Conservation (phyloP, 495 filamentous ascomycete species). For the Penicillium cataractarum region DNA sequence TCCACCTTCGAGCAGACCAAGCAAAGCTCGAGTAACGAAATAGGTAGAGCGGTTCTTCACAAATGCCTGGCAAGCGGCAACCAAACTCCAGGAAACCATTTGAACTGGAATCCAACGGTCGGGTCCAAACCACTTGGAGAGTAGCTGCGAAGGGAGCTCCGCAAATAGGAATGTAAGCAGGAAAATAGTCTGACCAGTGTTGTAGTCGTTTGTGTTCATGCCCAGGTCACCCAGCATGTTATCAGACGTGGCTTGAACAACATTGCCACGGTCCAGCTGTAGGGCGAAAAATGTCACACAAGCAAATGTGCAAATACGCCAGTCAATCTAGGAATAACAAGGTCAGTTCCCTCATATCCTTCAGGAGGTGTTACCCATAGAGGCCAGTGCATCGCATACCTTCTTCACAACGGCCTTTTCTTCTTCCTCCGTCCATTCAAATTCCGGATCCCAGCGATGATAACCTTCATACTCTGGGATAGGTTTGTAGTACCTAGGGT, state of each 20-base stretch:
- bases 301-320: slow-evolving; percentile 62
- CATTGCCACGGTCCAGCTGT: slow-evolving; percentile 78
- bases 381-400: slow-evolving; percentile 37
- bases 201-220: slow-evolving; percentile 76
- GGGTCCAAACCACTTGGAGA: slow-evolving; percentile 75
- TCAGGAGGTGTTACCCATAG: not conserved
- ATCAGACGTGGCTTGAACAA: slow-evolving; percentile 71
- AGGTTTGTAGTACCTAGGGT: slow-evolving; percentile 57
- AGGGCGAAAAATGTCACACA: slow-evolving; percentile 84
- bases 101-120: slow-evolving; percentile 86
- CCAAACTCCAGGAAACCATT: slow-evolving; percentile 77
- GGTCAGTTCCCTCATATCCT: not conserved
- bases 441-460: slow-evolving; percentile 77
- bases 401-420: slow-evolving; percentile 70
- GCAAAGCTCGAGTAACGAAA: slow-evolving; percentile 62
- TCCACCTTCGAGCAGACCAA: slow-evolving; percentile 78
- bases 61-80: slow-evolving; percentile 69
- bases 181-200: slow-evolving; percentile 77
- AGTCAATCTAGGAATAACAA: slow-evolving; percentile 49
- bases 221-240: slow-evolving; percentile 64
- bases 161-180: slow-evolving; percentile 65
- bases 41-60: slow-evolving; percentile 64
- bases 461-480: slow-evolving; percentile 65
- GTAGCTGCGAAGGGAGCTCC: slow-evolving; percentile 73
- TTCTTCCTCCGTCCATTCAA: slow-evolving; percentile 70